Percentiles rank a stretch among this genome's conserved stretches.
These are phyloP conservation scores for Cucurbitaria berberidis DNA, from an alignment of 2,329 filamentous ascomycete species.

Conservation along the genomic window DNA sequence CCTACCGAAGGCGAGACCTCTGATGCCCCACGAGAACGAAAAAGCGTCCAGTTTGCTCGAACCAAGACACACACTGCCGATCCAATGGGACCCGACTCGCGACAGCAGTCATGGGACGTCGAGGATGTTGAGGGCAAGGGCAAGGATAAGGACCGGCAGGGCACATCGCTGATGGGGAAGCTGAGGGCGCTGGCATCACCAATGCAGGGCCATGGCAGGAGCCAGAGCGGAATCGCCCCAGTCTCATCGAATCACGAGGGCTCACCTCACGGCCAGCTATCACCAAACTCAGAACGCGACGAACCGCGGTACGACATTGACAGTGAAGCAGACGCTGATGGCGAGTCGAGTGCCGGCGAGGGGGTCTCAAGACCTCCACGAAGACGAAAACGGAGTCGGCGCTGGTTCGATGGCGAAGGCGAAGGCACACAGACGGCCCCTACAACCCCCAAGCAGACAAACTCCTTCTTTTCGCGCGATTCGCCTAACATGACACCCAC, in stretches of 20 bases:
- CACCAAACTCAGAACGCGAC: constrained; percentile 57
- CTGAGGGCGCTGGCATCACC: constrained; percentile 73
- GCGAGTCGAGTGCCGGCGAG: constrained; percentile 86
- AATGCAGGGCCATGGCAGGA: constrained; percentile 58
- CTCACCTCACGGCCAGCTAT: constrained; percentile 48
- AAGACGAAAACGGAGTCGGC: constrained; percentile 69
- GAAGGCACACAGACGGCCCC: constrained; percentile 67
- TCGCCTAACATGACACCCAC: constrained; percentile 44
- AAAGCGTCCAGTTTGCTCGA: constrained; percentile 78
- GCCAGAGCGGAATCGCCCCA: constrained; percentile 55
- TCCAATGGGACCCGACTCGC: constrained; percentile 57
- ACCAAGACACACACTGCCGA: constrained; percentile 49
- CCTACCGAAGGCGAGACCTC: constrained; percentile 41
- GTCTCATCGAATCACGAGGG: constrained; percentile 49
- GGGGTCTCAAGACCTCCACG: constrained; percentile 49
- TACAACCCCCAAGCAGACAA: constrained; percentile 65
- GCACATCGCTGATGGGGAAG: constrained; percentile 76
- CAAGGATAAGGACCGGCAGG: constrained; percentile 55
- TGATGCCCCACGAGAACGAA: constrained; percentile 53
- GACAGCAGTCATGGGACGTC: constrained; percentile 68
- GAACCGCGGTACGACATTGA: constrained; percentile 60
- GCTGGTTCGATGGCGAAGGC: constrained; percentile 57
- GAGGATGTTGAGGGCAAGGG: constrained; percentile 67
- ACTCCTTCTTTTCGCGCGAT: constrained; percentile 57
- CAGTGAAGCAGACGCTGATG: constrained; percentile 78